Evolutionary conservation across 2,329 filamentous ascomycete species (phyloP), one percentile per base, ranked within the genome.

Genomic region (Colletotrichum sp.): DNA sequence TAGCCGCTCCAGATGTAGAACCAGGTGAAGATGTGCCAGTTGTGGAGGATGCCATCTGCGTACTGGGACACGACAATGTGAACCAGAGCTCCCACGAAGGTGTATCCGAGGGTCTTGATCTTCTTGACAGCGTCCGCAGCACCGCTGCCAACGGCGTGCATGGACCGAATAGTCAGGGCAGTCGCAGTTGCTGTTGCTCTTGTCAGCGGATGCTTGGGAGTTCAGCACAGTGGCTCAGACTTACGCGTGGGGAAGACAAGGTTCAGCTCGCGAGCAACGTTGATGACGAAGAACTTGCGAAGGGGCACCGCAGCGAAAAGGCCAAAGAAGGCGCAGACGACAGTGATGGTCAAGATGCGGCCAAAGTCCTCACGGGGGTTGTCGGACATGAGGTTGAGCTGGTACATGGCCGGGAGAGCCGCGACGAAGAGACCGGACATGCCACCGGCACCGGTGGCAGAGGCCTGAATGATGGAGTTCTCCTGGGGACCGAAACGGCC

Each of bases 251-350:
- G 91, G 82, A 92, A 93, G 65, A 92, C 86, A 36, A 93, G 85
- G 74, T 88, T 88, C 55, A 92, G 82, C 82, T 93, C 90, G 12
- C 91, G 86, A 3, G 90, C 91, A 12, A 93, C 90, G 76, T 92
- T 91, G 81, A 93, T 90, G 82, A 93, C 89, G 85, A 93, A 93
- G 85, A 94, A 93, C 80, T 92, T 92, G 73, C 92, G 90, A 28
- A 93, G 87, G 12, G 91, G 91, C 0, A 91, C 91, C 60, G 90
- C 89, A 77, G 92, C 91, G 80, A 92, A 91, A 73, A 93, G 87
- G 7, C 92, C 92, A 81, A 93, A 93, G 83, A 92, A 92, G 12
- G 89, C 90, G 74, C 90, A 91, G 64, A 92, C 89, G 48, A 91
- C 85, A 4, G 91, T 92, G 77, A 93, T 87, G 44, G 90, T 90